A percentile compares a stretch with the other conserved stretches of the same genome.
phyloP scores from a whole-genome alignment of 208 protist genomes.

The Herpetomonas muscarum region DNA sequence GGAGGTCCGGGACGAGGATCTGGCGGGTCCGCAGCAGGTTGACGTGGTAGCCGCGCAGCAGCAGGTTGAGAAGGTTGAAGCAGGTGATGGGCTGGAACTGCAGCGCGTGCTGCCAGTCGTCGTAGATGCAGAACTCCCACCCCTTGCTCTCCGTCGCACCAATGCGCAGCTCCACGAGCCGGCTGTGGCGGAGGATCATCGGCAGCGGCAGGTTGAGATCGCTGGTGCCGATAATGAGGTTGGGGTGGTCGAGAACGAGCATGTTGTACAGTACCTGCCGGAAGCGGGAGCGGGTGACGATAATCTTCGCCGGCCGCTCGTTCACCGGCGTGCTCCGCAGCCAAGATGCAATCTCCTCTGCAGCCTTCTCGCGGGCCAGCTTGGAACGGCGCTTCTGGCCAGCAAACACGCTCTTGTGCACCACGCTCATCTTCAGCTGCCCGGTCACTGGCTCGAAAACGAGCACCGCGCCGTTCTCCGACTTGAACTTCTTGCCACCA shows the following conservation, averaged over 20 bases:
- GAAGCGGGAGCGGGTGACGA: slow-evolving; percentile 99
- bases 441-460: slow-evolving; percentile 99
- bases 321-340: slow-evolving; percentile 98
- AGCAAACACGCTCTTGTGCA: slow-evolving; percentile 99
- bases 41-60: slow-evolving; percentile 98
- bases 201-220: slow-evolving; percentile 99
- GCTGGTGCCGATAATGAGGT: slow-evolving; percentile 99
- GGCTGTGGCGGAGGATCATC: slow-evolving; percentile 98
- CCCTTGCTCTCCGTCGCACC: slow-evolving; percentile 99
- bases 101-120: slow-evolving; percentile 98
- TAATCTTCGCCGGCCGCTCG: slow-evolving; percentile 99
- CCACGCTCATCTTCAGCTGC: slow-evolving; percentile 99
- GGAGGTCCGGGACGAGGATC: slow-evolving; percentile 97
- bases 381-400: slow-evolving; percentile 99
- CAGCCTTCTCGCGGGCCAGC: slow-evolving; percentile 99
- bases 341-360: slow-evolving; percentile 99
- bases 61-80: slow-evolving; percentile 99
- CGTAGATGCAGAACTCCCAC: slow-evolving; percentile 99
- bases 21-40: slow-evolving; percentile 96
- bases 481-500: slow-evolving; percentile 96
- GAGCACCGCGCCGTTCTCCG: slow-evolving; percentile 99
- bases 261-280: slow-evolving; percentile 91
- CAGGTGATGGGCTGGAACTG: slow-evolving; percentile 98
- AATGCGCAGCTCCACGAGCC: slow-evolving; percentile 99
- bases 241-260: slow-evolving; percentile 99